Evolutionary conservation across 1,284 basidiomycete species (phyloP).

Genomic region (Violaceomyces palustris): DNA sequence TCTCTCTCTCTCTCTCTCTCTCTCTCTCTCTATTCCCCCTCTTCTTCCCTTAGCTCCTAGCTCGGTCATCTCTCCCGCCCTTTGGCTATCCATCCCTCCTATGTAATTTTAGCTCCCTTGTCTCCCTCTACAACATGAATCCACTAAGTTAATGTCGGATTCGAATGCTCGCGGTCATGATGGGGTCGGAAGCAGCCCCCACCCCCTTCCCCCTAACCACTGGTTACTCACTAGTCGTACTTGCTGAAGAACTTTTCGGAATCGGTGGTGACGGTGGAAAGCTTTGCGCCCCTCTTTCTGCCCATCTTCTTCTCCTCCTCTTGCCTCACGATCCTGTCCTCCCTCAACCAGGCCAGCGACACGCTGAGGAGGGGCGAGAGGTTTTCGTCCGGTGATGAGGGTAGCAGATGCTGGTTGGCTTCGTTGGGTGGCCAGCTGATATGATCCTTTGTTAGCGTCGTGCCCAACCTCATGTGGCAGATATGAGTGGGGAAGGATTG

Average conservation of each 20-base stretch:
- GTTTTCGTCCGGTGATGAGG: constrained; percentile 4
- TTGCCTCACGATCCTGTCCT: constrained; percentile 38
- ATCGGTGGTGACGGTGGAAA: constrained; percentile 34
- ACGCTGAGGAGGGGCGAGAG: constrained; percentile 35
- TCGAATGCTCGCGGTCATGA: too few relatives aligned
- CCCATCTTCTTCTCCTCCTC: constrained; percentile 30
- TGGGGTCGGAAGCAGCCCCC: too few relatives aligned
- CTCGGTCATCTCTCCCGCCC: too few relatives aligned
- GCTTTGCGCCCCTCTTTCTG: constrained; percentile 34
- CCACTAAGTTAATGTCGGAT: too few relatives aligned
- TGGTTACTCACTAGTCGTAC: constrained; percentile 37
- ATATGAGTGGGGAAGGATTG: constrained; percentile 50
- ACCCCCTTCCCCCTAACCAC: too few relatives aligned
- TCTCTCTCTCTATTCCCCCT: too few relatives aligned
- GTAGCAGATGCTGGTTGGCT: constrained; percentile 11
- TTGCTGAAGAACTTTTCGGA: constrained; percentile 48
- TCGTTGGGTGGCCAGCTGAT: constrained; percentile 42
- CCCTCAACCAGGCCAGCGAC: constrained; percentile 46
- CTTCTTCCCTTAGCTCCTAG: too few relatives aligned
- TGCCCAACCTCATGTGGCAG: constrained; percentile 47
- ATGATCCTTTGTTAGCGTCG: constrained; percentile 27
- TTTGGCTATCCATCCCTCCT: too few relatives aligned
- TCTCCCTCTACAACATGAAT: too few relatives aligned
- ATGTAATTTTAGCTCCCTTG: too few relatives aligned
- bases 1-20: too few relatives aligned